These are phyloP conservation scores for Panellus pusillus DNA, from an alignment of 768 basidiomycete species.

Conservation along the genomic window DNA sequence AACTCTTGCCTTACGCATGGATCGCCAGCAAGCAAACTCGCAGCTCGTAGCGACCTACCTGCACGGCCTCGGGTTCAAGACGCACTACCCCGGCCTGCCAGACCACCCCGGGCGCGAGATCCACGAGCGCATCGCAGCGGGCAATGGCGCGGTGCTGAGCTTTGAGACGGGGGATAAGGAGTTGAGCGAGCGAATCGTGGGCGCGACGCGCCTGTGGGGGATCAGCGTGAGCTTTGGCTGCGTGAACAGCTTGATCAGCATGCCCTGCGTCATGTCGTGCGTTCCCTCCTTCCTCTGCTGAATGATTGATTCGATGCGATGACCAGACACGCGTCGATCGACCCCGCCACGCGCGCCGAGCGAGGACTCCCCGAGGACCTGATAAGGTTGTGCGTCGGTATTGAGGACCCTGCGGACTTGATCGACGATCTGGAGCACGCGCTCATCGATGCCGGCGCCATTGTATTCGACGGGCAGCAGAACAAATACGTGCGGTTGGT, in stretches of 20 bases:
- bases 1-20: slow-evolving; percentile 95
- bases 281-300: slow-evolving; percentile 35
- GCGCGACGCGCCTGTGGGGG: slow-evolving; percentile 90
- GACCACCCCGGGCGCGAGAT: slow-evolving; percentile 81
- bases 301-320: not conserved
- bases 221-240: slow-evolving; percentile 98
- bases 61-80: slow-evolving; percentile 78
- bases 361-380: slow-evolving; percentile 98
- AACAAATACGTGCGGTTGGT: slow-evolving; percentile 49
- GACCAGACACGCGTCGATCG: slow-evolving; percentile 92
- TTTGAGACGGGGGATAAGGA: slow-evolving; percentile 93
- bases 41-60: slow-evolving; percentile 86
- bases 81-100: slow-evolving; percentile 89
- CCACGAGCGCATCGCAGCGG: slow-evolving; percentile 89
- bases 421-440: slow-evolving; percentile 95
- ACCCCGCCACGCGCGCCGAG: slow-evolving; percentile 90
- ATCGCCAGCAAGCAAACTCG: slow-evolving; percentile 85
- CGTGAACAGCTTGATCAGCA: slow-evolving; percentile 96
- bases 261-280: slow-evolving; percentile 99
- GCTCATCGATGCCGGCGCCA: slow-evolving; percentile 88
- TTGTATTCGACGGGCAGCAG: slow-evolving; percentile 56
- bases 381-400: slow-evolving; percentile 96
- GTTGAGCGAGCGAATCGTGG: slow-evolving; percentile 90
- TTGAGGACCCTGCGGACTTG: slow-evolving; percentile 92
- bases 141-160: slow-evolving; percentile 90